Base-by-base conservation (phyloP, 2,329 filamentous ascomycete genomes). In the Domatiomyces catenatus region DNA sequence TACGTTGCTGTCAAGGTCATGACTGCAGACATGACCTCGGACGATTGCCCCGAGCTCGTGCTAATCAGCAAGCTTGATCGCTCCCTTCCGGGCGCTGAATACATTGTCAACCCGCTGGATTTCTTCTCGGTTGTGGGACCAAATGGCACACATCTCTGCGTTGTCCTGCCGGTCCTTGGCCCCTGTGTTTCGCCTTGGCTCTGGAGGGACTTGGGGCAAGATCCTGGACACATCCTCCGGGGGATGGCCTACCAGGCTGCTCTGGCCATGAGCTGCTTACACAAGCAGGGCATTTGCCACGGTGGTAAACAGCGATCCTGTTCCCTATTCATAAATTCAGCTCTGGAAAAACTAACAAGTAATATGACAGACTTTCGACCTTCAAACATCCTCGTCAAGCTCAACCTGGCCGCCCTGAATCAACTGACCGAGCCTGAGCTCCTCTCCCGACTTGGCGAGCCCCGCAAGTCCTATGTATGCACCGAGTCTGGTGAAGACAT, bases 131-230 rank as follows among this genome's bases (percentile, higher is more conserved):
- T 66, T 42, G 43, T 52, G 36, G 57, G 61, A 8, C 57, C 60
- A 47, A 51, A 61, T 55, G 60, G 63, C 39, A 53, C 53, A 32
- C 50, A 68, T 56, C 50, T 48, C 2, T 67, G 65, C 56, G 59
- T 68, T 53, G 63, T 64, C 2, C 28, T 36, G 4, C 28, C 28
- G 10, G 28, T 36, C 64, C 64, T 57, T 55, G 58, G 18, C 62
- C 47, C 15, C 18, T 46, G 42, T 43, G 50, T 17, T 48, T 44
- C 15, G 43, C 19, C 47, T 7, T 20, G 42, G 52, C 59, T 56
- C 8, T 36, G 28, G 28, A 10, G 7, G 28, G 46, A 48, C 10
- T 54, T 65, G 36, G 50, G 61, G n/a, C 17, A 48, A 8, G 55
- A 61, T 28, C 60, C 61, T 47, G 50, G 51, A 1, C 2, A 42